phyloP scores from a whole-genome alignment of 768 basidiomycete genomes.

The Tricholoma sp. region DNA sequence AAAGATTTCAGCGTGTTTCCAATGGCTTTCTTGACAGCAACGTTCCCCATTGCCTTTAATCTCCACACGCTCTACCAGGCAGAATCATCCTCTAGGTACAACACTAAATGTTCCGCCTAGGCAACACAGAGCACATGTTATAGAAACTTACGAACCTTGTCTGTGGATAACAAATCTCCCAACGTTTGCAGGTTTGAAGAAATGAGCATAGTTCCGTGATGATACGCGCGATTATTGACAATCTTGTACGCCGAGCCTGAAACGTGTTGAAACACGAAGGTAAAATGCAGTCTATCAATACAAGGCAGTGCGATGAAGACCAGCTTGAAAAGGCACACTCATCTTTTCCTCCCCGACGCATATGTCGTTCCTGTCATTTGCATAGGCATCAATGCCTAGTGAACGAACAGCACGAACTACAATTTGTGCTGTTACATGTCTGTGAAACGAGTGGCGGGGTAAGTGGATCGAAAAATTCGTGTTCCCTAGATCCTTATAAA shows the following conservation, averaged over 20 bases:
- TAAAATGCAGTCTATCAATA: slow-evolving; percentile 2
- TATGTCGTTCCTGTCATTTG: slow-evolving; percentile 92
- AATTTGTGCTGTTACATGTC: slow-evolving; percentile 71
- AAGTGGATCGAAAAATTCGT: slow-evolving; percentile 96
- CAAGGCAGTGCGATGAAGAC: neutral
- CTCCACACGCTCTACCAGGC: neutral
- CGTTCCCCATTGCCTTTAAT: neutral
- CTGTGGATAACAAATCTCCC: slow-evolving; percentile 61
- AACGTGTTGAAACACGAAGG: slow-evolving; percentile 47
- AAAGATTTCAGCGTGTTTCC: neutral
- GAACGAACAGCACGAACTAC: slow-evolving; percentile 70
- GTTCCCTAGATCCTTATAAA: slow-evolving; percentile 84
- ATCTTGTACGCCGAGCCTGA: slow-evolving; percentile 99
- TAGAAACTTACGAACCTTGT: slow-evolving; percentile 46
- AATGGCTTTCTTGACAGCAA: neutral
- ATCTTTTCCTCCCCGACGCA: slow-evolving; percentile 87
- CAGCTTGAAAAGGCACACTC: slow-evolving; percentile 39
- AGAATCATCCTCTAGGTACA: neutral
- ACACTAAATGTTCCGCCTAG: neutral
- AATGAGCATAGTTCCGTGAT: slow-evolving; percentile 98
- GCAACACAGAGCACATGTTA: neutral
- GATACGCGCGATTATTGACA: slow-evolving; percentile 84
- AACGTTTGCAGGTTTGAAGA: slow-evolving; percentile 70
- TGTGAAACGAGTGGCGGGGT: slow-evolving; percentile 74
- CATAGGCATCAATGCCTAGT: slow-evolving; percentile 67